Conservation (phyloP, 2,329 filamentous ascomycete genomes). For the Neofusicoccum sp. region DNA sequence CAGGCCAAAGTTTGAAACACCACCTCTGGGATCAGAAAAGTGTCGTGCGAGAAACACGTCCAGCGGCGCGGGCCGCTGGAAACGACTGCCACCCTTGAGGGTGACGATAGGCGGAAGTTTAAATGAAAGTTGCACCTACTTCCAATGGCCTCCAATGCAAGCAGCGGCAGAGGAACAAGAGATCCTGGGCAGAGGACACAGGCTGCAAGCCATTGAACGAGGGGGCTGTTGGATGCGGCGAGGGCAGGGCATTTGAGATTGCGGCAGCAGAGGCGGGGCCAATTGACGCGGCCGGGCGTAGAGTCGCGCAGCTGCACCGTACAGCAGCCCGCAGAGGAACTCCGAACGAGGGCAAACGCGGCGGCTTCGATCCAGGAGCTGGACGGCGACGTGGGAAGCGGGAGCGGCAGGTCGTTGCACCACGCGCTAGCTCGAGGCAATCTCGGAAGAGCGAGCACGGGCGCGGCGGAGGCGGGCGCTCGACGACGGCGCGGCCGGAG, state of each 20-base stretch:
- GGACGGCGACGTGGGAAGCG: background rate
- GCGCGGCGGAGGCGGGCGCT: background rate
- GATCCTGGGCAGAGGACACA: no score
- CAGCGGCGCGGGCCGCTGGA: constrained; percentile 1
- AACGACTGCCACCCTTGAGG: background rate
- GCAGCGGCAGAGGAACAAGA: no score
- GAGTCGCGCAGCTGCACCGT: background rate
- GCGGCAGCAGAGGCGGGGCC: no score
- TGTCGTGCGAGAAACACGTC: background rate
- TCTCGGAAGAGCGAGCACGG: background rate
- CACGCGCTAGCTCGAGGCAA: no score
- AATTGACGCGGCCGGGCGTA: background rate
- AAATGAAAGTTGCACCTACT: background rate
- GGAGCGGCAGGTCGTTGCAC: constrained; percentile 1
- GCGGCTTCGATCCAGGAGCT: background rate
- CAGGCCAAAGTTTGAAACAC: background rate
- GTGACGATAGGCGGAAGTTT: background rate
- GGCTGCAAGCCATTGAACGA: no score
- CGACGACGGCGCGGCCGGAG: background rate
- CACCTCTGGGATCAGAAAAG: background rate
- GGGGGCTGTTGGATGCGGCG: no score
- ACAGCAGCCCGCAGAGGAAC: background rate
- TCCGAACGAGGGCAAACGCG: background rate
- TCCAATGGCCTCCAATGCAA: background rate
- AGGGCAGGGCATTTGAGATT: no score